Evolutionary conservation across 2,329 filamentous ascomycete genomes (phyloP), one percentile per base, ranked within the genome.

Genomic region (Fusarium domesticum): DNA sequence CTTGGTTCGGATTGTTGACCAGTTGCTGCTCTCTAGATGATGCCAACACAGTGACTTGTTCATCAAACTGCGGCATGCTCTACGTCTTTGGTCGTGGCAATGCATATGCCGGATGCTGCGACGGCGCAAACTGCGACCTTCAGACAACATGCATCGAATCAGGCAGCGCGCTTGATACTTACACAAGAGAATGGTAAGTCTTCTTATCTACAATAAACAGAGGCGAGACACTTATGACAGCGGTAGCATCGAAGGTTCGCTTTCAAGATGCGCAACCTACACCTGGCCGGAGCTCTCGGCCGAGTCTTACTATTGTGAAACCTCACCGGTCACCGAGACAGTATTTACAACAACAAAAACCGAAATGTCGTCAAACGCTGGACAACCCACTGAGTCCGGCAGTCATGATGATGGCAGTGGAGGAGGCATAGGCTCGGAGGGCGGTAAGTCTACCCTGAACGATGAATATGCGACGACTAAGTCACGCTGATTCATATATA

Each of bases 191-290:
- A 33, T 54, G 51, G 47, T 49, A 10, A 11, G 37, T 12, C 20
- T n/a, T 11, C 23, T n/a, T n/a, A n/a, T 6, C 14, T 6, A 15
- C 12, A 7, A 10, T 2, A 6, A 23, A 3, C 5, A 11, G 8
- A 30, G 25, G 6, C 11, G 8, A 6, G 16, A 20, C 4, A 6
- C 15, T 37, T 3, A 39, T 6, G 14, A 20, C 3, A 6, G n/a
- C 8, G 19, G 7, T 7, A 56, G 53, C 31, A 50, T 32, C 5
- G 35, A 23, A 3, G 32, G 17, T 10, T 19, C 35, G 8, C 25
- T 35, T 16, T 43, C 53, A 17, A 33, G 30, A 18, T 58, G 47
- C 38, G 39, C 35, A 34, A 58, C 48, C 6, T 58, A 46, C 17
- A 41, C 37, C 8, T 50, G 43, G 43, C 39, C 43, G 2, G 39